Evolutionary conservation across 1,284 basidiomycete genomes (phyloP), one percentile per base, ranked within the genome.

Genomic region (Cerrena zonata): DNA sequence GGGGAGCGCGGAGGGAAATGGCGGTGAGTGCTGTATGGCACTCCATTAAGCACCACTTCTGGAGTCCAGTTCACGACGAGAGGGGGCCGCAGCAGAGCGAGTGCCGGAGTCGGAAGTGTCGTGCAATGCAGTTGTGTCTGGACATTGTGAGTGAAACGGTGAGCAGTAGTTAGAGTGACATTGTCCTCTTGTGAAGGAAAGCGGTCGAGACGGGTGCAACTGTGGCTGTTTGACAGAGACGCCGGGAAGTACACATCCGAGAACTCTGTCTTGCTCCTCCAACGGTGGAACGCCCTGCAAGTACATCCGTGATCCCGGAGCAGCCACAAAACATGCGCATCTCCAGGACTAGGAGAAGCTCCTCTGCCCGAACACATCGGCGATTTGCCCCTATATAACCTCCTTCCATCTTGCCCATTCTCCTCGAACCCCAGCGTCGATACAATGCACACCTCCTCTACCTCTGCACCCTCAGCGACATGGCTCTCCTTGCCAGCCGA

Each of bases 401-500:
- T 12, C 24, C 38, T 22, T 48, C 25, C 23, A n/a, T 25, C 13
- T 48, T 15, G 24, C 43, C 52, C 37, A 48, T 51, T 48, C 50
- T 30, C 22, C 47, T 46, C 22, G n/a, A 45, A 22, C 49, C 45
- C 46, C 36, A n/a, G n/a, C n/a, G n/a, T n/a, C n/a, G n/a, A n/a
- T n/a, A n/a, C 49, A 24, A 21, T 50, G 44, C 19, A 45, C 56
- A 34, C 23, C 45, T 51, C 45, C 27, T 22, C 38, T 26, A 49
- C 19, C 47, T 45, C 47, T 40, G 43, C 39, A 21, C 22, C 56
- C 38, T 22, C 30, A 26, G 45, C 51, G 3, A 54, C 55, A 27
- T 87, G 85, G 85, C 58, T 69, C 51, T 40, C 64, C 34, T 80
- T 88, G 57, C 85, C 85, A 37, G 67, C 70, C 0, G 86, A 88